Conservation (phyloP, 345 rosid species). For the Arabis alpina region DNA sequence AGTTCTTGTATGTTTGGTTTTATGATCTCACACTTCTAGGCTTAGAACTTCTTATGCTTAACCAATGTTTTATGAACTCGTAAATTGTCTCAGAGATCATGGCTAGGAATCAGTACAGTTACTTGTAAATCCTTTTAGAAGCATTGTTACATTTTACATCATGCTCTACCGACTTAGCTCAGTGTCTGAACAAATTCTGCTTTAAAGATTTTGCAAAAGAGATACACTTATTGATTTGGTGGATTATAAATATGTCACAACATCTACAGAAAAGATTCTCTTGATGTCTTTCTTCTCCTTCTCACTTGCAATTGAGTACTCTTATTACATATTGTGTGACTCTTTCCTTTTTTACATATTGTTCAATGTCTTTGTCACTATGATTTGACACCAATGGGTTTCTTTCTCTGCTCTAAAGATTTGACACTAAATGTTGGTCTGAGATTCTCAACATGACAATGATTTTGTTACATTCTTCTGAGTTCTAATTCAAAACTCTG, state of each 20-base stretch:
- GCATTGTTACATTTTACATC: constrained; percentile 6
- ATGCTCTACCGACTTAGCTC: background rate
- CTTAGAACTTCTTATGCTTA: background rate
- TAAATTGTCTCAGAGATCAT: no score
- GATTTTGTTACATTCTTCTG: constrained; percentile 36
- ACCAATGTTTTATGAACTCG: constrained; percentile 1
- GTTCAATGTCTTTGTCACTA: constrained; percentile 26
- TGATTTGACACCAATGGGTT: constrained; percentile 36
- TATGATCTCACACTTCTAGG: no score
- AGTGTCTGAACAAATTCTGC: constrained; percentile 22
- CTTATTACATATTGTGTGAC: constrained; percentile 10
- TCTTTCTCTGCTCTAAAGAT: constrained; percentile 19
- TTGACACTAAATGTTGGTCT: constrained; percentile 27
- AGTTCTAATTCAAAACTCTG: constrained; percentile 32
- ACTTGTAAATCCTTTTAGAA: background rate
- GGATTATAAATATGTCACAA: constrained; percentile 24
- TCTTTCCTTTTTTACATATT: constrained; percentile 16
- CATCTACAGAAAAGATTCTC: constrained; percentile 35
- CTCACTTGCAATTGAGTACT: constrained; percentile 39
- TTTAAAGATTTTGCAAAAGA: constrained; percentile 24
- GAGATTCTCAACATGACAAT: constrained; percentile 36
- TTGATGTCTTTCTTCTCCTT: constrained; percentile 9
- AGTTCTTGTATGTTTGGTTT: no score
- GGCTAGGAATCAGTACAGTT: background rate
- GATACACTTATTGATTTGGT: constrained; percentile 29